Evolutionary conservation across 2,329 filamentous ascomycete species (phyloP).

Genomic region (Talaromyces albobiverticillius): DNA sequence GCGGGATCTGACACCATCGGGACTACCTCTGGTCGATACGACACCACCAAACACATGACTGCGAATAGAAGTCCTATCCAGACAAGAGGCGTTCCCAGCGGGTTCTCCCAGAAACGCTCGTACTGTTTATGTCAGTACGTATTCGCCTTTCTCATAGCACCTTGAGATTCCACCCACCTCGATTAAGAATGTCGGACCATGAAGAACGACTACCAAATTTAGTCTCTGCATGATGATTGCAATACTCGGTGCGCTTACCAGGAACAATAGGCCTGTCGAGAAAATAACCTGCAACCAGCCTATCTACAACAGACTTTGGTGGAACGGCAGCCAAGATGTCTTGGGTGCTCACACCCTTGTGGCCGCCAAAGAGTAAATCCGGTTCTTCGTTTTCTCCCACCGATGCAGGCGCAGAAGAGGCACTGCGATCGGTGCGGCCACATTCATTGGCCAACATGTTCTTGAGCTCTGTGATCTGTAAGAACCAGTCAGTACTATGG

Average conservation of each 20-base stretch:
- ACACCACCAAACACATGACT: conserved; percentile 3
- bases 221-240: background rate
- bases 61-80: conserved; percentile 5
- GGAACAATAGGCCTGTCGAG: conserved; percentile 3
- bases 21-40: conserved; percentile 1
- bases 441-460: background rate
- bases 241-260: background rate
- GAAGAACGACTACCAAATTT: background rate
- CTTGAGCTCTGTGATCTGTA: background rate
- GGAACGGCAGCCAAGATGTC: conserved; percentile 5
- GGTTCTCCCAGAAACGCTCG: conserved; percentile 6
- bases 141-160: no score
- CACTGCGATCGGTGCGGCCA: background rate
- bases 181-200: conserved; percentile 1
- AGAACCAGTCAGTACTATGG: background rate
- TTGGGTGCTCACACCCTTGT: background rate
- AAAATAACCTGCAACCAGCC: conserved; percentile 3
- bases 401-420: background rate
- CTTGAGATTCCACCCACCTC: conserved; percentile 5
- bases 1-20: background rate
- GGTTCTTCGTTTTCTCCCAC: background rate
- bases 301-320: conserved; percentile 1
- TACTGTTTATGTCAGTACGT: background rate
- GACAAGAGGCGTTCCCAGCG: background rate
- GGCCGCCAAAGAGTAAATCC: background rate